These are phyloP conservation scores for Ustilago shanxiensis DNA, from an alignment of 1,284 basidiomycete genomes.

Conservation along the genomic window DNA sequence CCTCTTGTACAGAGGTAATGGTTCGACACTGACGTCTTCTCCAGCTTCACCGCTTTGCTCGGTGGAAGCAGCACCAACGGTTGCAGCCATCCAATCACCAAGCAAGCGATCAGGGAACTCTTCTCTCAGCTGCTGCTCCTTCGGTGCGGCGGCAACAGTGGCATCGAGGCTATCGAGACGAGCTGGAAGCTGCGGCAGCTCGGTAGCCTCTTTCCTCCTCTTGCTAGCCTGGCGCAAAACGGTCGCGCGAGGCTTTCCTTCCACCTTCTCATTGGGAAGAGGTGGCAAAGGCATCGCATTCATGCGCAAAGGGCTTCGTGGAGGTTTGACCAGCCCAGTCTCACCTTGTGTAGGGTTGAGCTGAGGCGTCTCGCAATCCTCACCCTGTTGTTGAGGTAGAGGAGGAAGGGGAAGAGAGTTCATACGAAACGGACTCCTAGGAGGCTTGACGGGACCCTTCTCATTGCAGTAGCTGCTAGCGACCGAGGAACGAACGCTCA, in stretches of 20 bases:
- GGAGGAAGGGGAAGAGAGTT: slow-evolving; percentile 14
- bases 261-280: slow-evolving; percentile 12
- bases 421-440: slow-evolving; percentile 30
- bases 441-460: slow-evolving; percentile 22
- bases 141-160: slow-evolving; percentile 36
- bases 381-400: slow-evolving; percentile 15
- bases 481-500: slow-evolving; percentile 42
- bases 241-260: slow-evolving; percentile 10
- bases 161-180: slow-evolving; percentile 36
- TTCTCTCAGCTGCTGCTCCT: slow-evolving; percentile 23
- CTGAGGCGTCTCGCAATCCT: slow-evolving; percentile 20
- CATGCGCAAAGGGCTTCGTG: slow-evolving; percentile 26
- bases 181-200: slow-evolving; percentile 24
- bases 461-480: slow-evolving; percentile 36
- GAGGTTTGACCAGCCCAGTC: not conserved
- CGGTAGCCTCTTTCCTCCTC: slow-evolving; percentile 21
- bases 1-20: slow-evolving; percentile 27
- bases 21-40: slow-evolving; percentile 22
- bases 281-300: slow-evolving; percentile 35
- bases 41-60: not conserved
- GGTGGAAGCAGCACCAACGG: not conserved
- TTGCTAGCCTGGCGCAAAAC: slow-evolving; percentile 26
- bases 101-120: slow-evolving; percentile 43
- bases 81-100: slow-evolving; percentile 35
- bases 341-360: not conserved